Evolutionary conservation across 192 early-diverging fungal species (phyloP).

Genomic region (Entrophospora sp.): DNA sequence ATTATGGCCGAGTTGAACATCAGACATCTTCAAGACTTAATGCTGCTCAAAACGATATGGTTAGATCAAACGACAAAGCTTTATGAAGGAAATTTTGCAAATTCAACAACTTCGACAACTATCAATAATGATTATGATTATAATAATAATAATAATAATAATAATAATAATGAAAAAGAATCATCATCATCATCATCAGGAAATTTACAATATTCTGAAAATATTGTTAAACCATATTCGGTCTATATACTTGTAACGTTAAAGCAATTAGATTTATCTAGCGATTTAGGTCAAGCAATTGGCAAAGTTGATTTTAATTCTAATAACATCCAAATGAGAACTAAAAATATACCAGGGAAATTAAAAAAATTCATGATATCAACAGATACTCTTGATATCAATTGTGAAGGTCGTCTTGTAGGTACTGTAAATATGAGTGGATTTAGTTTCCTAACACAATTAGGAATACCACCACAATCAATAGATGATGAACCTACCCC

Average conservation of each 20-base stretch:
- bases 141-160: too few relatives aligned
- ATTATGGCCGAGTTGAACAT: constrained; percentile 52
- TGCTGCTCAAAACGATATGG: constrained; percentile 63
- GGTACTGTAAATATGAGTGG: constrained; percentile 31
- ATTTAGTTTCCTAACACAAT: constrained; percentile 20
- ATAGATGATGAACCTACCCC: constrained; percentile 24
- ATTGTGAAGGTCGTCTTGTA: constrained; percentile 53
- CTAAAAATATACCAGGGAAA: constrained; percentile 32
- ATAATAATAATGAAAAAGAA: not conserved
- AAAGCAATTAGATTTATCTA: constrained; percentile 37
- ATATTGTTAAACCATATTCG: constrained; percentile 37
- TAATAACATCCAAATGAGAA: constrained; percentile 34
- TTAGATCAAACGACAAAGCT: constrained; percentile 42
- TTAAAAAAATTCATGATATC: constrained; percentile 29
- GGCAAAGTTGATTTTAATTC: constrained; percentile 46
- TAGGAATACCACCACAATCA: not conserved
- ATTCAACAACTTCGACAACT: too few relatives aligned
- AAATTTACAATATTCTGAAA: constrained; percentile 21
- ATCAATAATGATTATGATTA: too few relatives aligned
- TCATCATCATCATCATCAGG: not conserved
- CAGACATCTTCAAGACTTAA: constrained; percentile 63
- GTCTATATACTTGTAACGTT: constrained; percentile 36
- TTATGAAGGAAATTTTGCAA: constrained; percentile 20
- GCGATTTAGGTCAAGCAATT: constrained; percentile 56
- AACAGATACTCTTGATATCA: constrained; percentile 36